Evolutionary conservation across 345 rosid genomes (phyloP).

Genomic region (Garcia nutans): DNA sequence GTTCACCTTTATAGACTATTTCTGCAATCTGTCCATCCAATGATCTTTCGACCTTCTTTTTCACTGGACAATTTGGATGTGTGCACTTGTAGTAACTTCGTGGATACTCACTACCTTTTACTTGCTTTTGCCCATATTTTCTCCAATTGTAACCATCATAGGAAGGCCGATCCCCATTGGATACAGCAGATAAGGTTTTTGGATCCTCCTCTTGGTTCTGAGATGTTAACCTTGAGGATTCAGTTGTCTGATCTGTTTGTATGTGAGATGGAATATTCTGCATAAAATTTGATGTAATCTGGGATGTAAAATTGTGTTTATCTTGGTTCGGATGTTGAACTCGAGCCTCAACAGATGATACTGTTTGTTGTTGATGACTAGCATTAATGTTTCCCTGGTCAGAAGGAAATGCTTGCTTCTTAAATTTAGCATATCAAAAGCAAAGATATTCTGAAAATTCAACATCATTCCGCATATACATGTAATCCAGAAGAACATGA

Average conservation of each 20-base stretch:
- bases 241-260: slow-evolving; percentile 33
- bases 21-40: slow-evolving; percentile 85
- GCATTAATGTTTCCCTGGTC: slow-evolving; percentile 50
- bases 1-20: slow-evolving; percentile 93
- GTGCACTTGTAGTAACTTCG: slow-evolving; percentile 97
- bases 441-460: background rate
- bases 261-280: slow-evolving; percentile 28
- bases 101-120: slow-evolving; percentile 94
- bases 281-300: slow-evolving; percentile 25
- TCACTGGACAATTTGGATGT: slow-evolving; percentile 82
- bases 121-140: slow-evolving; percentile 98
- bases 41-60: slow-evolving; percentile 94
- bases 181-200: slow-evolving; percentile 26
- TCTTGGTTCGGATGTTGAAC: slow-evolving; percentile 38
- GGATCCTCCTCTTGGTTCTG: slow-evolving; percentile 47
- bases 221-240: slow-evolving; percentile 29
- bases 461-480: background rate
- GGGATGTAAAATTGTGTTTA: slow-evolving; percentile 36
- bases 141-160: slow-evolving; percentile 98
- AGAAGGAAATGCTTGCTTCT: slow-evolving; percentile 18
- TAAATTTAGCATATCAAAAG: background rate
- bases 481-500: background rate
- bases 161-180: slow-evolving; percentile 54
- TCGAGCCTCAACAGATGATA: slow-evolving; percentile 32
- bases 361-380: slow-evolving; percentile 29